Base-by-base conservation (phyloP, 176 grass and related monocot genomes). In the Rhynchospora tenuis region DNA sequence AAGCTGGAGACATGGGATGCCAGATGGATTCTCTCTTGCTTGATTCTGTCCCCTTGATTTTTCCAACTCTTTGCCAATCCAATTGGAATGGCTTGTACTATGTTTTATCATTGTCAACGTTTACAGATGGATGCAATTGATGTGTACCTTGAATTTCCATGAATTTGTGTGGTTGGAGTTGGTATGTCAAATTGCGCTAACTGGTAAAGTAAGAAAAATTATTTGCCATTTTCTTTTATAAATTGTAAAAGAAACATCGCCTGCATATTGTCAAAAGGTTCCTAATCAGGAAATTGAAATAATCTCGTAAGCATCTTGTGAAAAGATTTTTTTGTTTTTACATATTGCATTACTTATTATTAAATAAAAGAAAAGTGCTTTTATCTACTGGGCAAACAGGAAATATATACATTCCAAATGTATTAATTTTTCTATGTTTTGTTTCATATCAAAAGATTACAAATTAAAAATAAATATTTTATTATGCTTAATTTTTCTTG, bases 71-170 rank as follows among this genome's bases (percentile, higher is more conserved):
- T 43, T 28, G 44, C 74, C 67, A 71, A 56, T 81, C 78, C 29
- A 63, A 82, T 82, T 82, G 80, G 60, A 82, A 82, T 66, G 14
- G 44, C 38, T 66, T 26, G 80, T 67, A 82, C 80, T 63, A 67
- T 66, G 60, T 82, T 82, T 82, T 48, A 82, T 82, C 60, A 50
- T 28, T 82, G 80, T 67, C 80, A 82, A 54, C 22, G 43, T 64
- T 54, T 29, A 55, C 73, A 17, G 47, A 76, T 55, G 24, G 26
- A 9, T 76, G 46, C 48, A 76, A 76, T 76, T 54, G 73, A 55
- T 55, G 26, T 20, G 43, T 74, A 24, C 22, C 11, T 74, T 74
- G 70, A 74, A 73, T 73, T 24, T 73, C 10, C 14, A 50, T 50
- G 22, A 64, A 27, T 5, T 38, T 38, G 23, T 26, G 9, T 26